Evolutionary conservation across 2,329 filamentous ascomycete species (phyloP), one percentile per base, ranked within the genome.

Genomic region (Boeremia exigua): DNA sequence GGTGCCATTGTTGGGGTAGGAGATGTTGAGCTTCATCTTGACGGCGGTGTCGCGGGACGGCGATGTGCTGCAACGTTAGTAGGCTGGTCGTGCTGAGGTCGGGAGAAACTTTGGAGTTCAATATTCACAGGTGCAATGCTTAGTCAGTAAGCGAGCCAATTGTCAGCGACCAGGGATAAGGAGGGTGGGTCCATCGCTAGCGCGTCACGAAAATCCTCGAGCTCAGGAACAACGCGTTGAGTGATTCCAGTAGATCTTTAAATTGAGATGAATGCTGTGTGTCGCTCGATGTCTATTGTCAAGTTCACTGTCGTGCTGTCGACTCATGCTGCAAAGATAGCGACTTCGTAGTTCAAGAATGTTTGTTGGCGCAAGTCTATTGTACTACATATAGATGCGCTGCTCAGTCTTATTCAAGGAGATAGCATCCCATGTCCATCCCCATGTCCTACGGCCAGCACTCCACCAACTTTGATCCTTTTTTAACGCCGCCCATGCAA

Each of bases 1-100:
- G 79, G 92, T 95, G 88, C 95, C 95, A 85, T 98, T 98, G 88
- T 94, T 92, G 84, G 95, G 95, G 89, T 93, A 96, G 77, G 85
- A 88, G 77, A 88, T 85, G 82, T 88, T 88, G 80, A 88, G 84
- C 85, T 91, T 90, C 88, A 90, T 90, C 83, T 85, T 74, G 71
- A 72, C 73, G 69, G 63, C 60, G 66, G 64, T 64, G 67, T 71
- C 68, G 65, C 62, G 66, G 67, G 68, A 60, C 62, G 61, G 64
- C 57, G 62, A 59, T 63, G 61, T 68, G 68, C 70, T 71, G 70
- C 70, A 73, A 71, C 67, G 69, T 72, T 70, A 70, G 69, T 72
- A 68, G 63, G 58, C 53, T 71, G 68, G 70, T 70, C 69, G 63
- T 61, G 43, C 30, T 36, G 56, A 52, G 25, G 44, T 37, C 44